Evolutionary conservation across 106 monocot species (phyloP).

Genomic region (Dactylorhiza incarnata): DNA sequence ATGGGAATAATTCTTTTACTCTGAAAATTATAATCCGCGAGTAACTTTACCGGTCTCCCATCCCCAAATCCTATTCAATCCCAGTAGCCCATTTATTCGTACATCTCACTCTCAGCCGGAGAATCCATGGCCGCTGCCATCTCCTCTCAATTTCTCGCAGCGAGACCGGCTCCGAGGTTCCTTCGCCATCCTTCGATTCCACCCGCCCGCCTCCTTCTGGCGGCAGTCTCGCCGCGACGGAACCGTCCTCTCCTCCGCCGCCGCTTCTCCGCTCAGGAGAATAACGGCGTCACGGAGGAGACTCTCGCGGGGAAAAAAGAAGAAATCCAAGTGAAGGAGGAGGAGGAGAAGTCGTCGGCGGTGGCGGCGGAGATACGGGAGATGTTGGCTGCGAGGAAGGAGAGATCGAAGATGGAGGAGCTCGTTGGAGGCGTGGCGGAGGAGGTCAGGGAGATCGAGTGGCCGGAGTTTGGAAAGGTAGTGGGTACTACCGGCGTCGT

Average conservation of each 20-base stretch:
- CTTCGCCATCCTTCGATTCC: neutral
- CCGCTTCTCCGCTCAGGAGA: conserved; percentile 12
- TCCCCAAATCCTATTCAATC: neutral
- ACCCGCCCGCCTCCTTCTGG: neutral
- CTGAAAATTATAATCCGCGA: neutral
- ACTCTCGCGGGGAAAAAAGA: neutral
- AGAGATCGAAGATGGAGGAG: conserved; percentile 8
- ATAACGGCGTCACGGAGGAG: conserved; percentile 10
- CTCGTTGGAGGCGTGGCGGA: conserved; percentile 54
- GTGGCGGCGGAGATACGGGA: conserved; percentile 50
- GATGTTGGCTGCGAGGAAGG: conserved; percentile 30
- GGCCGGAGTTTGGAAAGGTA: conserved; percentile 80
- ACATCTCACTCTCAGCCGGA: neutral
- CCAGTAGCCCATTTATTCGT: neutral
- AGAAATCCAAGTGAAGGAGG: neutral
- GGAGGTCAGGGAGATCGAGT: conserved; percentile 83
- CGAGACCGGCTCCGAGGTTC: neutral
- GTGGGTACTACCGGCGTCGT: conserved; percentile 91
- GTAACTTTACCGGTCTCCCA: conserved; percentile 1
- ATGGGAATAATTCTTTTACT: too few relatives aligned
- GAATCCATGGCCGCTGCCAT: conserved; percentile 6
- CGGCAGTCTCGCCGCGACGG: neutral
- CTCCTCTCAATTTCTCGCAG: conserved; percentile 15
- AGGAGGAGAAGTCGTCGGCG: conserved; percentile 1
- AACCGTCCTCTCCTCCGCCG: neutral